Conservation (phyloP, 345 rosid genomes). For the Eucalyptus pumila region DNA sequence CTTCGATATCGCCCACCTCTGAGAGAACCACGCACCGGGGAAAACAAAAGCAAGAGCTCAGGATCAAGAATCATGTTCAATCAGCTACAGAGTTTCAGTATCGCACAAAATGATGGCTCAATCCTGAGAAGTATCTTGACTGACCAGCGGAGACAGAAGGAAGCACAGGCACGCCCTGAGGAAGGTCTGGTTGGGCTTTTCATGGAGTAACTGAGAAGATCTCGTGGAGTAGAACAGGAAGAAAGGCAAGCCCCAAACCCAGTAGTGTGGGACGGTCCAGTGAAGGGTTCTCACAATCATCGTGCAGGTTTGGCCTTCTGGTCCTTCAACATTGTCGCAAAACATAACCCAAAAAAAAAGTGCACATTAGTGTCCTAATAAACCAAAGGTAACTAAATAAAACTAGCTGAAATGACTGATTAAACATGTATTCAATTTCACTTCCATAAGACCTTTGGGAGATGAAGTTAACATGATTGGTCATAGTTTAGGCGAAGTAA, state of each 20-base stretch:
- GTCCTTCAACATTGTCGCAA: constrained; percentile 2
- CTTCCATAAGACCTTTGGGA: background rate
- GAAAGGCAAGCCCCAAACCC: constrained; percentile 63
- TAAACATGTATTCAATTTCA: background rate
- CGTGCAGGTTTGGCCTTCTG: constrained; percentile 42
- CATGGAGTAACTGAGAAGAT: constrained; percentile 42
- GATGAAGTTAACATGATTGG: background rate
- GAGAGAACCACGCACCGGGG: background rate
- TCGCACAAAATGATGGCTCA: background rate
- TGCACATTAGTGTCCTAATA: background rate
- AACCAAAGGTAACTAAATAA: background rate
- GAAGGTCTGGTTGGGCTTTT: constrained; percentile 32
- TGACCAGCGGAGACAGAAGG: constrained; percentile 40
- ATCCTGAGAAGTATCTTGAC: background rate
- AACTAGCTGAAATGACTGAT: background rate
- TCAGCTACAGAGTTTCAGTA: background rate
- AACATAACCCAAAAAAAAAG: background rate
- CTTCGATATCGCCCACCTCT: constrained; percentile 38
- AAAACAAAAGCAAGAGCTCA: background rate
- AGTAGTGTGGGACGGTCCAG: constrained; percentile 50
- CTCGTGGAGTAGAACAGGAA: constrained; percentile 59
- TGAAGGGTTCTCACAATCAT: constrained; percentile 49
- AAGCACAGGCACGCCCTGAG: constrained; percentile 16
- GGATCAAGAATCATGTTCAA: background rate
- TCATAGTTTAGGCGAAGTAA: background rate